Conservation (phyloP, 2,329 filamentous ascomycete genomes). For the Aspergillus melleus region DNA sequence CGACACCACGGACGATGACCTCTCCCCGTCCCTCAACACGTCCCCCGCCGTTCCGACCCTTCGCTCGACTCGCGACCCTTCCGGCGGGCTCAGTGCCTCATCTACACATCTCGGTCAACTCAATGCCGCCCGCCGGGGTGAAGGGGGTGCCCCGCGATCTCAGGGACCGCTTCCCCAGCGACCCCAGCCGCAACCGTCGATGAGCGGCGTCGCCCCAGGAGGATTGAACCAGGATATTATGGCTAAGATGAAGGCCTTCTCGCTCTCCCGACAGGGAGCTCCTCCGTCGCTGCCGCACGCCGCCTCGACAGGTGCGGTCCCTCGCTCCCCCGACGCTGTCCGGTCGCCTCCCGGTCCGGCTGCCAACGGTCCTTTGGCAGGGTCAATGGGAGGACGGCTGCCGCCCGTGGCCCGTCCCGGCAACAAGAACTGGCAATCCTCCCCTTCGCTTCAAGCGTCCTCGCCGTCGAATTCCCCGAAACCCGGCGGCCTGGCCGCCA, state of each 20-base stretch:
- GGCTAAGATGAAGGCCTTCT: constrained; percentile 69
- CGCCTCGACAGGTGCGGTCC: constrained; percentile 36
- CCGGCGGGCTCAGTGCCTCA: constrained; percentile 65
- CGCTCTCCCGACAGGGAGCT: constrained; percentile 63
- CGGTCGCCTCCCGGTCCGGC: constrained; percentile 11
- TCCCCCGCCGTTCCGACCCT: constrained; percentile 31
- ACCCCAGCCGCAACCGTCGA: constrained; percentile 23
- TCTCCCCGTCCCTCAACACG: constrained; percentile 33
- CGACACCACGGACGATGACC: constrained; percentile 22
- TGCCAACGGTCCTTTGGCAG: constrained; percentile 29
- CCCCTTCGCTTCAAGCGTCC: constrained; percentile 21
- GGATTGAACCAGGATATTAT: constrained; percentile 64
- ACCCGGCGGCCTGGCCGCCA: constrained; percentile 48
- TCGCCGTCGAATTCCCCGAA: constrained; percentile 40
- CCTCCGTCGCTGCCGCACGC: constrained; percentile 40
- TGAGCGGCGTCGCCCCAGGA: constrained; percentile 44
- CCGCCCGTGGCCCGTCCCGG: constrained; percentile 29
- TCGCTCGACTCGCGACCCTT: constrained; percentile 25
- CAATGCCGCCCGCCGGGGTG: constrained; percentile 61
- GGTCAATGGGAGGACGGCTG: constrained; percentile 31
- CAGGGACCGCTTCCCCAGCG: not conserved
- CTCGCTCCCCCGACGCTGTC: constrained; percentile 14
- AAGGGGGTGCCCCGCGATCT: constrained; percentile 25
- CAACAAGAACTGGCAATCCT: constrained; percentile 35
- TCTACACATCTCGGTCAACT: constrained; percentile 81